Evolutionary conservation across 768 basidiomycete genomes (phyloP).

Genomic region (Phaeotremella fagi): DNA sequence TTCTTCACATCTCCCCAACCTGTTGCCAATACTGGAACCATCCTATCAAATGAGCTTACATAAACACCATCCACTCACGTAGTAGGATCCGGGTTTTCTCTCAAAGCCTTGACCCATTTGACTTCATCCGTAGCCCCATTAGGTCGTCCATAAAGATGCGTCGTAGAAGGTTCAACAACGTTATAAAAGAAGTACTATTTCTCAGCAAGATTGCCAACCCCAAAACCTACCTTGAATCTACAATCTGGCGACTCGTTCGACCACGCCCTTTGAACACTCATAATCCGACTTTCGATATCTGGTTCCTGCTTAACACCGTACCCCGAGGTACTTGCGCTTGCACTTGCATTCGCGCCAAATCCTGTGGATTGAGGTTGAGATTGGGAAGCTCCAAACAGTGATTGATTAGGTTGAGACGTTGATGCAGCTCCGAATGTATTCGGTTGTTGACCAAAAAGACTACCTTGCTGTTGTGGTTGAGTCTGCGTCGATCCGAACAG

Average conservation of each 20-base stretch:
- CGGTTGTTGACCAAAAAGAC: constrained; percentile 12
- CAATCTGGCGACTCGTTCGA: constrained; percentile 35
- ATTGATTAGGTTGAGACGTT: constrained; percentile 3
- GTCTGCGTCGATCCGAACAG: constrained; percentile 12
- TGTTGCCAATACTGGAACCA: constrained; percentile 44
- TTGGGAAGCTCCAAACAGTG: neutral
- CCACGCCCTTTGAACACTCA: constrained; percentile 41
- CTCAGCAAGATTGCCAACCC: neutral
- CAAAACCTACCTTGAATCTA: constrained; percentile 43
- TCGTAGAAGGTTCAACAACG: constrained; percentile 41
- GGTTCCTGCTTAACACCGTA: constrained; percentile 16
- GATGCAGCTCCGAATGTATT: too few species aligned
- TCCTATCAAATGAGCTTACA: constrained; percentile 9
- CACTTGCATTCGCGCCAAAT: constrained; percentile 3
- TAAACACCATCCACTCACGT: constrained; percentile 20
- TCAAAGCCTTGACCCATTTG: constrained; percentile 40
- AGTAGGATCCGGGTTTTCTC: constrained; percentile 45
- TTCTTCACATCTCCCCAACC: constrained; percentile 45
- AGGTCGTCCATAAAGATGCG: constrained; percentile 41
- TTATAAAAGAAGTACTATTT: constrained; percentile 46
- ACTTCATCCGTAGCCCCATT: constrained; percentile 40
- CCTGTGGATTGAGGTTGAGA: constrained; percentile 17
- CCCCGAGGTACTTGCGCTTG: neutral
- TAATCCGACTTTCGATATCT: constrained; percentile 42
- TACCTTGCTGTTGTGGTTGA: constrained; percentile 13